These are phyloP conservation scores for Anastatica hierochuntica DNA, from an alignment of 345 rosid genomes.

Conservation along the genomic window DNA sequence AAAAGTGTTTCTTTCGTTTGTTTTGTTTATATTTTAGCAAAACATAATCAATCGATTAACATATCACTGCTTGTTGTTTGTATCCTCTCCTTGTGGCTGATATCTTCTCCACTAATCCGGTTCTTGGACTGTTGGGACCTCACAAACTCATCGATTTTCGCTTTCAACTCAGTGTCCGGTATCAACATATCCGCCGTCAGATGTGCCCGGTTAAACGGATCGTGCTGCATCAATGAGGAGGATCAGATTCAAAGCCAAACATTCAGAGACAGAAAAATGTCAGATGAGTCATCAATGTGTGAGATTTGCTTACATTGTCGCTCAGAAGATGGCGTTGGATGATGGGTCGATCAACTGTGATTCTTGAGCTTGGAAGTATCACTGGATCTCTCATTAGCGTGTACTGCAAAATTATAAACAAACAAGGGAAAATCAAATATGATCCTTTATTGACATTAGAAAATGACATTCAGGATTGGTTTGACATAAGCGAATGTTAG, in stretches of 20 bases:
- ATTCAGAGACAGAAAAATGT: no score
- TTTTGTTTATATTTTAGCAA: no score
- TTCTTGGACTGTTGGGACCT: conserved; percentile 51
- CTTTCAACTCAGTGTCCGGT: conserved; percentile 63
- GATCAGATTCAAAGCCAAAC: no score
- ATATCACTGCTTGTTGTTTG: conserved; percentile 62
- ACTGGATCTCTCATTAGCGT: conserved; percentile 99
- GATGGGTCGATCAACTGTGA: conserved; percentile 77
- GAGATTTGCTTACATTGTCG: no score
- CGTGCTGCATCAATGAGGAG: no score
- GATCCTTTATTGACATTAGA: no score
- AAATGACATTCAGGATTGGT: no score
- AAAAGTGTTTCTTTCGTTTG: no score
- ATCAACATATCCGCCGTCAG: conserved; percentile 85
- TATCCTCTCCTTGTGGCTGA: conserved; percentile 49
- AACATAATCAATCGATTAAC: no score
- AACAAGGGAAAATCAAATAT: no score
- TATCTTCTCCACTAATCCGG: conserved; percentile 46
- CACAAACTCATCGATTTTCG: conserved; percentile 69
- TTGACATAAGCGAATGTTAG: no score
- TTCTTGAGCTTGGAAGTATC: conserved; percentile 84
- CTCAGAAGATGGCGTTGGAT: conserved; percentile 99
- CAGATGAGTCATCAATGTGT: no score
- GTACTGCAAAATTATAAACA: conserved; percentile 42
- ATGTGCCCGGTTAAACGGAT: conserved; percentile 91